These are phyloP conservation scores for Physaria fendleri DNA, from an alignment of 345 rosid genomes.

Conservation along the genomic window DNA sequence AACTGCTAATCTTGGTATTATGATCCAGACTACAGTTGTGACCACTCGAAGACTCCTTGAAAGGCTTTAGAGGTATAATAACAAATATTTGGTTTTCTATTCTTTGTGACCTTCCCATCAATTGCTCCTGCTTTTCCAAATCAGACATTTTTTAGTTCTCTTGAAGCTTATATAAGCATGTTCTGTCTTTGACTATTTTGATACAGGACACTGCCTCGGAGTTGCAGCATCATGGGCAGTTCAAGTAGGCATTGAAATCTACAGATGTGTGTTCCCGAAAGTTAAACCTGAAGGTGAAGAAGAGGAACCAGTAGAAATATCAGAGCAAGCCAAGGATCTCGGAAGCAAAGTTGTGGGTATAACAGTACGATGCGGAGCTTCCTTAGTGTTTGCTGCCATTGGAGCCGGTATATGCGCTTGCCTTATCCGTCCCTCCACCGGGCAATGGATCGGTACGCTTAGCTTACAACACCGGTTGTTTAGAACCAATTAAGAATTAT, in stretches of 20 bases:
- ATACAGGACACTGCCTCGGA: slow-evolving; percentile 76
- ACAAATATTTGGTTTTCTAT: not conserved
- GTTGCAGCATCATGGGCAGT: slow-evolving; percentile 82
- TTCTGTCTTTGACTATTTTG: not conserved
- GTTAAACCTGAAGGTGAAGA: slow-evolving; percentile 31
- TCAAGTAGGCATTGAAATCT: slow-evolving; percentile 79
- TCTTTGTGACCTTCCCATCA: not conserved
- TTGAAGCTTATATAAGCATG: not conserved
- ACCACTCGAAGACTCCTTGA: too few species aligned
- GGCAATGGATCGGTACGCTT: slow-evolving; percentile 95
- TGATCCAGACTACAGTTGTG: too few species aligned
- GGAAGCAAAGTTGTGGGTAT: slow-evolving; percentile 65
- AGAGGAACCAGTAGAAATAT: slow-evolving; percentile 24
- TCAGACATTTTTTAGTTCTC: not conserved
- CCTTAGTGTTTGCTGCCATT: slow-evolving; percentile 76
- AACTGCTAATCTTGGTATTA: too few species aligned
- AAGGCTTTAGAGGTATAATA: slow-evolving; percentile 71
- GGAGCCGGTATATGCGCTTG: slow-evolving; percentile 89
- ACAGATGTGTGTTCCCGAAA: slow-evolving; percentile 40
- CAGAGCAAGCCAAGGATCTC: slow-evolving; percentile 50
- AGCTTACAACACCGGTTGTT: not conserved
- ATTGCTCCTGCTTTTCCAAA: not conserved
- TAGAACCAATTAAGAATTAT: not conserved
- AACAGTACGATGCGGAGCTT: slow-evolving; percentile 67
- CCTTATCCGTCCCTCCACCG: slow-evolving; percentile 65